Evolutionary conservation across 2,329 filamentous ascomycete species (phyloP).

Genomic region (Dothideomycetidae sp.): DNA sequence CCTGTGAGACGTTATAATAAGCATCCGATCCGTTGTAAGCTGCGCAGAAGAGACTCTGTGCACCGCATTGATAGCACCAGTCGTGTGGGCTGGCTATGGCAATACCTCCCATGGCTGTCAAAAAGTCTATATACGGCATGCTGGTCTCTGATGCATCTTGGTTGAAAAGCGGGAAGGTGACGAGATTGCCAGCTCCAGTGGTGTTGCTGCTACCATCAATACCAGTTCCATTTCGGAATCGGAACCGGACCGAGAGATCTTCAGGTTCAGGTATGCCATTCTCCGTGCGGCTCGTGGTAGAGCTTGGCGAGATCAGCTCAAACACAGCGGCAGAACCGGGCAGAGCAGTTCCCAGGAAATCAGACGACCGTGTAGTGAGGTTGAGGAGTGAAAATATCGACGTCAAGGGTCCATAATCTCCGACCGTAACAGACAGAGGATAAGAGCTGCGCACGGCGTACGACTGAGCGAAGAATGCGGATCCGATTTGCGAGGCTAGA

Average conservation of each 20-base stretch:
- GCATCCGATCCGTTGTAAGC: constrained; percentile 23
- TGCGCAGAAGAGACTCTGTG: constrained; percentile 36
- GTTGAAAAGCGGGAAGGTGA: constrained; percentile 38
- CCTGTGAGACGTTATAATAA: not conserved
- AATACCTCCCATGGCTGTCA: constrained; percentile 29
- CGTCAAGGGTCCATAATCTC: constrained; percentile 35
- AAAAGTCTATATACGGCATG: constrained; percentile 39
- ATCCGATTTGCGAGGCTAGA: constrained; percentile 23
- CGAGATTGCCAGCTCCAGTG: constrained; percentile 18
- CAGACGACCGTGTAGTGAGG: constrained; percentile 26
- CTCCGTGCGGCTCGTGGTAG: constrained; percentile 10
- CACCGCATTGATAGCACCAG: constrained; percentile 40
- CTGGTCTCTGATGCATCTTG: constrained; percentile 31
- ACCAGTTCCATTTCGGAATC: constrained; percentile 42
- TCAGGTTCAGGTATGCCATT: constrained; percentile 25
- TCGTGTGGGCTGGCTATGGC: constrained; percentile 30
- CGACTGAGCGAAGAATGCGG: constrained; percentile 21
- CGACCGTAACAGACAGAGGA: constrained; percentile 30
- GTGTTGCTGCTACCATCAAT: constrained; percentile 12
- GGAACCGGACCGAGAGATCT: constrained; percentile 42
- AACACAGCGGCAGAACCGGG: constrained; percentile 37
- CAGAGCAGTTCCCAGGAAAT: constrained; percentile 37
- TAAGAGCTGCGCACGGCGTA: constrained; percentile 14
- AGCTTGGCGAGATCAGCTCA: constrained; percentile 34
- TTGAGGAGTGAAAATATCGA: constrained; percentile 36